phyloP scores from a whole-genome alignment of 2,329 filamentous ascomycete species.

The Diplodia mutila region DNA sequence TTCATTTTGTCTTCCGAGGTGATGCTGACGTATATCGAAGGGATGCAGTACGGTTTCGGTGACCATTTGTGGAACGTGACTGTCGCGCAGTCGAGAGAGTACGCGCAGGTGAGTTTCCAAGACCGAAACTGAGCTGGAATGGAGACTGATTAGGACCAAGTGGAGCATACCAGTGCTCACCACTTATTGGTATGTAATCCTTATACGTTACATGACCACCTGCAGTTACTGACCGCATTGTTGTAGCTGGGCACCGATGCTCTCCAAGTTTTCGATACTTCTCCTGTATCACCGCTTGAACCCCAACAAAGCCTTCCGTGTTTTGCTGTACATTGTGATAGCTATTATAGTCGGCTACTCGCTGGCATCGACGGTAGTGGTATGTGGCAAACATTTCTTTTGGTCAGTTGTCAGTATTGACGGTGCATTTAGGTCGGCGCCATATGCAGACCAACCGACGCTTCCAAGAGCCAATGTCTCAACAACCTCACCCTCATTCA shows the following conservation, averaged over 20 bases:
- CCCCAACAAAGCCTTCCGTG: constrained; percentile 1
- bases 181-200: not conserved
- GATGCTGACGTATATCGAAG: not conserved
- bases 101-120: not conserved
- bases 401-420: not conserved
- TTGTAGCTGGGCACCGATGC: constrained; percentile 6
- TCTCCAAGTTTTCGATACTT: constrained; percentile 9
- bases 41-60: constrained; percentile 14
- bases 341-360: not conserved
- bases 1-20: not conserved
- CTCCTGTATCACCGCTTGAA: constrained; percentile 3
- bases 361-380: not conserved
- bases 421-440: not conserved
- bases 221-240: not conserved
- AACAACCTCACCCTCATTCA: constrained; percentile 5
- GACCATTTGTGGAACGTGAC: constrained; percentile 10
- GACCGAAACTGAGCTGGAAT: not conserved
- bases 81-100: not conserved
- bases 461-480: not conserved
- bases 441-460: constrained; percentile 5
- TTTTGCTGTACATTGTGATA: not conserved
- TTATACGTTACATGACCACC: not conserved
- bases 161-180: constrained; percentile 6
- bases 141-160: not conserved
- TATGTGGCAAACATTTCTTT: not conserved